Conservation (phyloP, 139 green algal species). For the Asterochloris sp. region DNA sequence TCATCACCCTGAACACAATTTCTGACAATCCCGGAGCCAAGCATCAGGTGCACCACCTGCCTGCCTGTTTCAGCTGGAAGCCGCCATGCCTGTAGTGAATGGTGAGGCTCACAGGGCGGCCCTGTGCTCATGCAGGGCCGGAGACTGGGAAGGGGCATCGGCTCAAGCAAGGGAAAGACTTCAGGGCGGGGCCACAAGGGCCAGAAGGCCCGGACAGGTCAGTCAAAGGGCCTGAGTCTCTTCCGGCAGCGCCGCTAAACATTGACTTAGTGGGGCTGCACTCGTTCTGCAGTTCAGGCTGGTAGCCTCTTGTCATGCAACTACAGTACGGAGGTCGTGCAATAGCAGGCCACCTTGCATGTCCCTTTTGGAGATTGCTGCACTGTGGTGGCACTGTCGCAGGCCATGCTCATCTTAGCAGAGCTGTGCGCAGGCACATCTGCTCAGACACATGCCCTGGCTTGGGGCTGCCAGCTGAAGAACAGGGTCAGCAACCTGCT, state of each 20-base stretch:
- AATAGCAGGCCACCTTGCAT: no score
- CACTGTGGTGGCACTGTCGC: not conserved
- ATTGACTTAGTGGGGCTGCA: no score
- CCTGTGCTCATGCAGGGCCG: constrained; percentile 31
- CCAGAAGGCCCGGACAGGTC: constrained; percentile 64
- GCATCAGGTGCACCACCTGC: constrained; percentile 30
- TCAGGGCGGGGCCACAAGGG: constrained; percentile 73
- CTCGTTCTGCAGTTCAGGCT: no score
- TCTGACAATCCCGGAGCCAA: constrained; percentile 63
- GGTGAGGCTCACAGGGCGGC: not conserved
- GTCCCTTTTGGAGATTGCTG: not conserved
- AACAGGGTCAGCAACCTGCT: no score
- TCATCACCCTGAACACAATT: constrained; percentile 46
- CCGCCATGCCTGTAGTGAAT: not conserved
- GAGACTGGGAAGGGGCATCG: constrained; percentile 64
- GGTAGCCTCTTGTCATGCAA: no score
- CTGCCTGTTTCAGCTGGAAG: not conserved
- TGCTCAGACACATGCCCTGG: no score
- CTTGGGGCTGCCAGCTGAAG: no score
- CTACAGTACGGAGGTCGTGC: no score
- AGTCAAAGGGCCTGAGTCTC: not conserved
- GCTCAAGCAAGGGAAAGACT: constrained; percentile 73
- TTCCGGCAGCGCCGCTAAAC: no score
- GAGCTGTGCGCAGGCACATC: no score
- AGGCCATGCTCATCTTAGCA: no score